A percentile compares a stretch with the other conserved stretches of the same genome.
Evolutionary conservation across 2,329 filamentous ascomycete species (phyloP).

Genomic region (Fusarium proliferatum): DNA sequence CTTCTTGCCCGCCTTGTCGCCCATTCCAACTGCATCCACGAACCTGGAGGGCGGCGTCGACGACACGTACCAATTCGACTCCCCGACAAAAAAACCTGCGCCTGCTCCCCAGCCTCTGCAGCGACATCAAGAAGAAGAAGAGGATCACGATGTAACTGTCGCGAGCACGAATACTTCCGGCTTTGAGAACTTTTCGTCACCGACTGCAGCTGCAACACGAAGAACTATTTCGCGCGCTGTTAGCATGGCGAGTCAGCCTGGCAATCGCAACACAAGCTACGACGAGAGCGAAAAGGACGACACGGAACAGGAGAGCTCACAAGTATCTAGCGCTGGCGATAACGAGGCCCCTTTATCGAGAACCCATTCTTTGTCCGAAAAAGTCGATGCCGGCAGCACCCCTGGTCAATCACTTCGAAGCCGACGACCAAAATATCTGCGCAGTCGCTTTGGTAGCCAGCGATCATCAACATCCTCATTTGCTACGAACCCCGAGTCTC

Average conservation of each 20-base stretch:
- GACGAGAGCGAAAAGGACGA: constrained; percentile 42
- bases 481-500: constrained; percentile 62
- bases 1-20: constrained; percentile 69
- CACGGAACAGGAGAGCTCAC: constrained; percentile 46
- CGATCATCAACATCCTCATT: constrained; percentile 71
- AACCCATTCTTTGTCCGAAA: constrained; percentile 48
- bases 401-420: constrained; percentile 59
- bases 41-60: constrained; percentile 54
- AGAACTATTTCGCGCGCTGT: constrained; percentile 64
- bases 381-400: constrained; percentile 58
- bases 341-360: constrained; percentile 46
- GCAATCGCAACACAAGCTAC: constrained; percentile 40
- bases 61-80: constrained; percentile 71
- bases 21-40: constrained; percentile 60
- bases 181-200: constrained; percentile 66
- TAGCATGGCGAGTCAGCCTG: constrained; percentile 55
- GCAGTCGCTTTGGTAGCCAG: constrained; percentile 67
- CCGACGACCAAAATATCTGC: constrained; percentile 67
- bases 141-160: constrained; percentile 44
- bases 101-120: constrained; percentile 34
- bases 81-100: constrained; percentile 48
- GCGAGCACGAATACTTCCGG: constrained; percentile 59
- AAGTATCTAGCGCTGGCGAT: constrained; percentile 46
- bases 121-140: constrained; percentile 18
- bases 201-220: constrained; percentile 65